A percentile compares a stretch with the other conserved stretches of the same genome.
Evolutionary conservation across 148 eudicot genomes (phyloP).

Genomic region (Heliosperma pusillum): DNA sequence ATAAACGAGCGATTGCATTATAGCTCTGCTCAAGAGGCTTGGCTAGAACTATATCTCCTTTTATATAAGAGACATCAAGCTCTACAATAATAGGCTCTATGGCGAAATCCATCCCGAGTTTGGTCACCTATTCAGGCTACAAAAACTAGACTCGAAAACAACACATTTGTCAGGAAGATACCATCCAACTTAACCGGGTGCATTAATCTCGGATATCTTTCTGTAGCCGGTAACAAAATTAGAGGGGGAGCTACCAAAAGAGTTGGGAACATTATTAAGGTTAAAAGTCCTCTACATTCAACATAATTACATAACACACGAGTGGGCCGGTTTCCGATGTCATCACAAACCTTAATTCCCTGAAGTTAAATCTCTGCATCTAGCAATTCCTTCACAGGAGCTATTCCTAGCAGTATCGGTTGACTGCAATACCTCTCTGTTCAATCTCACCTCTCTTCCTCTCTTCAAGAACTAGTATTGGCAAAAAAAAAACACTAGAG

Average conservation of each 20-base stretch:
- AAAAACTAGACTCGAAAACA: constrained; percentile 15
- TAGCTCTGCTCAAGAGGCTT: constrained; percentile 16
- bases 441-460: constrained; percentile 27
- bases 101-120: constrained; percentile 38
- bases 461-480: neutral
- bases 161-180: constrained; percentile 30
- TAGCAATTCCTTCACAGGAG: constrained; percentile 17
- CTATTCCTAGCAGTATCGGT: constrained; percentile 28
- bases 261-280: constrained; percentile 20
- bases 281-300: constrained; percentile 11
- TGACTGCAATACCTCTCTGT: constrained; percentile 22
- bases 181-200: constrained; percentile 32
- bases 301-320: constrained; percentile 17
- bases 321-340: constrained; percentile 23
- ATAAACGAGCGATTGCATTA: constrained; percentile 26
- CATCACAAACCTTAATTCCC: constrained; percentile 6
- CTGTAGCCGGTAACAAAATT: constrained; percentile 11
- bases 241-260: constrained; percentile 33
- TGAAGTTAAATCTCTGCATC: neutral
- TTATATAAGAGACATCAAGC: constrained; percentile 20
- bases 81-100: constrained; percentile 24
- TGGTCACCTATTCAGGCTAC: constrained; percentile 27
- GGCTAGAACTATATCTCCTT: constrained; percentile 36
- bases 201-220: constrained; percentile 21
- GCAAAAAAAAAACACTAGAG: too few relatives aligned